A percentile compares a stretch with the other conserved stretches of the same genome.
These are phyloP conservation scores for Poronia punctata DNA, from an alignment of 495 filamentous ascomycete species.

Conservation along the genomic window DNA sequence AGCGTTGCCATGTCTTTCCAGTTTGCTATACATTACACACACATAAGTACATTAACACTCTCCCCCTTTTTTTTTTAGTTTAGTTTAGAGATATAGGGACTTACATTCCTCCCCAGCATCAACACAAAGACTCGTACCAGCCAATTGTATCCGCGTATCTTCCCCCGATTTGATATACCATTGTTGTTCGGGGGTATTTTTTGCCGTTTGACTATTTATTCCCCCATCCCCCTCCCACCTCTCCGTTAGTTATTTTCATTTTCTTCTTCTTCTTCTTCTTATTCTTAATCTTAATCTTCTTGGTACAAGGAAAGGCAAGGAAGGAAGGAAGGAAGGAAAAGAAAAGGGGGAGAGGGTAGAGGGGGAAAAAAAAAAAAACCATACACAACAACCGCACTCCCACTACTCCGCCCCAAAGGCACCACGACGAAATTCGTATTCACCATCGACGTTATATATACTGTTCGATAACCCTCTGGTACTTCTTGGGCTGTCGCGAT, in stretches of 20 bases:
- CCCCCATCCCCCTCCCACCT: no score
- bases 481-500: slow-evolving; percentile 37
- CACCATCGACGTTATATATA: slow-evolving; percentile 45
- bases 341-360: not conserved
- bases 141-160: slow-evolving; percentile 38
- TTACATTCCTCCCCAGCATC: slow-evolving; percentile 44
- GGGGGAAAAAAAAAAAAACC: slow-evolving; percentile 15
- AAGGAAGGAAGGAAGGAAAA: slow-evolving; percentile 1
- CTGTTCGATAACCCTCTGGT: slow-evolving; percentile 39
- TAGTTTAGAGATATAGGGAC: no score
- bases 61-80: no score
- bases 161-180: slow-evolving; percentile 41
- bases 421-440: slow-evolving; percentile 45
- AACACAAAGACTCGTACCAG: slow-evolving; percentile 38
- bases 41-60: no score
- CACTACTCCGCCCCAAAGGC: slow-evolving; percentile 29
- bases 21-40: no score
- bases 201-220: slow-evolving; percentile 31
- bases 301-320: not conserved
- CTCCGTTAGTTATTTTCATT: no score
- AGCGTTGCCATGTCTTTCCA: slow-evolving; percentile 49
- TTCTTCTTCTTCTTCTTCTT: no score
- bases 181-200: slow-evolving; percentile 37
- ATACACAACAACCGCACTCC: slow-evolving; percentile 39
- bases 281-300: not conserved